Evolutionary conservation across 2,329 filamentous ascomycete genomes (phyloP).

Genomic region (Davidsoniella eucalypti): DNA sequence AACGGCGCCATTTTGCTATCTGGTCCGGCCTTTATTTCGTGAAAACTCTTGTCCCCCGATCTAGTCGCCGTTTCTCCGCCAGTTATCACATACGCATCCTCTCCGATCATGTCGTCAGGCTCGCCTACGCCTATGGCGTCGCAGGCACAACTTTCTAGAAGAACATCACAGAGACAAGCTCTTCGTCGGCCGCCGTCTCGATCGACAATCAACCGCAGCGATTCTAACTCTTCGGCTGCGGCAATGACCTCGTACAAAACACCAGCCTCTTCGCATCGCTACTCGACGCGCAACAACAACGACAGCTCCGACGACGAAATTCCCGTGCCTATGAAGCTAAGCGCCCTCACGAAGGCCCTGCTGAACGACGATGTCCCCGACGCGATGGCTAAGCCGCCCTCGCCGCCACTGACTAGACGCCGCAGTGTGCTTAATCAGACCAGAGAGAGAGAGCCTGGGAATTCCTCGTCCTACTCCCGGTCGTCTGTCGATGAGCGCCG

Average conservation of each 20-base stretch:
- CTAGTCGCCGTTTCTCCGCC: no score
- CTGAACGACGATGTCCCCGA: constrained; percentile 46
- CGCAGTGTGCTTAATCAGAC: constrained; percentile 28
- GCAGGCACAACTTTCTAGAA: constrained; percentile 22
- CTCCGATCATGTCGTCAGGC: constrained; percentile 1
- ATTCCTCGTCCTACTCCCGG: constrained; percentile 1
- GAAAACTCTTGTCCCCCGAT: no score
- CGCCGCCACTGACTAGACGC: constrained; percentile 32
- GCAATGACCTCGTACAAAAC: constrained; percentile 18
- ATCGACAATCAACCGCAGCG: constrained; percentile 27
- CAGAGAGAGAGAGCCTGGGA: background rate
- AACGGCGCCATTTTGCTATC: no score
- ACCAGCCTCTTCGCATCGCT: constrained; percentile 26
- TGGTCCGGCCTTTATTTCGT: no score
- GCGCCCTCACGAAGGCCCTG: constrained; percentile 76
- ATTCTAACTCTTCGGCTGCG: constrained; percentile 26
- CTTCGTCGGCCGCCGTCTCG: constrained; percentile 34
- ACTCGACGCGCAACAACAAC: constrained; percentile 31
- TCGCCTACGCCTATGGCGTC: constrained; percentile 33
- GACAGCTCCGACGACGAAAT: constrained; percentile 95
- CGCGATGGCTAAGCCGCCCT: constrained; percentile 25
- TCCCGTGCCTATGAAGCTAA: constrained; percentile 81
- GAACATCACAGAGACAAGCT: constrained; percentile 40
- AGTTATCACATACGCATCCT: no score
- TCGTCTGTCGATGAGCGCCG: constrained; percentile 26